Conservation (phyloP, 1,139 yeast species). For the Candida gigantensis region DNA sequence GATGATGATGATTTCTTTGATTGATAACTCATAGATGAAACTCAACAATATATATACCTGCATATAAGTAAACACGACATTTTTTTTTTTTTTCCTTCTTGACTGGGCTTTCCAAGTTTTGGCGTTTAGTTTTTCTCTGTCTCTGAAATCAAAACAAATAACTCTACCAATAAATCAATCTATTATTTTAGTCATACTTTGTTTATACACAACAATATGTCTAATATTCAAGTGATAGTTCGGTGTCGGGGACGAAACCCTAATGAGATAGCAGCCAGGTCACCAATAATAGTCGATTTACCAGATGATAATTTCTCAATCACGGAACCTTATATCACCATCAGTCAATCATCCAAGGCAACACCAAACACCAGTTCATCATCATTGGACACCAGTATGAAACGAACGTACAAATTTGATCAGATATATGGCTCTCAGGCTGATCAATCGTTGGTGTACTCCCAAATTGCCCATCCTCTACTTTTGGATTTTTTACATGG, state of each 20-base stretch:
- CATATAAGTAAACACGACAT: no score
- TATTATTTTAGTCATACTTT: no score
- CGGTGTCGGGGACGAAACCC: constrained; percentile 83
- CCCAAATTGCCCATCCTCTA: constrained; percentile 64
- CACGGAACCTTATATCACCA: constrained; percentile 37
- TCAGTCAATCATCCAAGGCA: constrained; percentile 33
- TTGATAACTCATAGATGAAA: no score
- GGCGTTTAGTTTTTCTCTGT: no score
- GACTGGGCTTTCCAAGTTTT: no score
- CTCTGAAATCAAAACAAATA: constrained; percentile 1
- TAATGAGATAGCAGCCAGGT: constrained; percentile 68
- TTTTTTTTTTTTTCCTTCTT: no score
- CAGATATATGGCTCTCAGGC: constrained; percentile 74
- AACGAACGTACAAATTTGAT: constrained; percentile 66
- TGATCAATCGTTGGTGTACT: constrained; percentile 59
- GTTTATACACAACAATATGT: constrained; percentile 27
- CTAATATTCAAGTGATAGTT: constrained; percentile 78
- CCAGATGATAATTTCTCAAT: constrained; percentile 48
- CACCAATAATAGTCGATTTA: constrained; percentile 71
- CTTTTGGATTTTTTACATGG: constrained; percentile 68
- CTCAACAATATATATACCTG: no score
- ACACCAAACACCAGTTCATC: constrained; percentile 1
- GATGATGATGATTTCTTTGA: constrained; percentile 35
- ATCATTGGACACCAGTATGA: constrained; percentile 6
- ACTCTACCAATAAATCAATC: constrained; percentile 1